Evolutionary conservation across 441 rosid genomes (phyloP), one percentile per base, ranked within the genome.

Genomic region (Eugenia klotzschiana): DNA sequence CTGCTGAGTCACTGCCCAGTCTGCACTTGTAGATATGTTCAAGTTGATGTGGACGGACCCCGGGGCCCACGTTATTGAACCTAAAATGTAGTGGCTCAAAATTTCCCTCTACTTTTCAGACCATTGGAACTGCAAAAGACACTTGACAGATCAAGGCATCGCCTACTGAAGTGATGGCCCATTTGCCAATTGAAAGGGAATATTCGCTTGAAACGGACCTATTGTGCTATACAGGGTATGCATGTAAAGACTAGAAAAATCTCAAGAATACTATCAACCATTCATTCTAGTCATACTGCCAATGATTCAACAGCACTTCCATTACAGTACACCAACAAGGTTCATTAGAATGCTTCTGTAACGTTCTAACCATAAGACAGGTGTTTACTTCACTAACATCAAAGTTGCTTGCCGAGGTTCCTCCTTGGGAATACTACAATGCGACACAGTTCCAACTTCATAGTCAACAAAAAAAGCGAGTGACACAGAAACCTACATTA

Each of bases 171-270:
- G 87, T n/a, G 43, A 82, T 27, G 37, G 81, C 81, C 79, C 72
- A 51, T 18, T 81, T 81, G 60, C 79, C 84, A 56, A 81, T 54
- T 83, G 84, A 87, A 83, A 80, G 82, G 80, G 87, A 87, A 86
- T 81, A 88, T 85, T 82, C 53, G 16, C 82, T 57, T 69, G 84
- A 83, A 86, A 84, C 80, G 25, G 81, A 82, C 83, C 79, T 74
- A 84, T 18, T 29, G 74, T 55, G 27, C 37, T 27, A 58, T 54
- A 72, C 37, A 77, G 82, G 40, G 46, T 57, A 83, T 84, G 89
- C 87, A 81, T 56, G 84, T 83, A 82, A 83, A 79, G 73, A 58
- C 27, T 52, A 80, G 16, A 69, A 51, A n/a, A 20, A 85, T 82
- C 80, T 81, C 55, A 2, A 83, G 82, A 14, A 74, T 60, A 51